phyloP scores from a whole-genome alignment of 176 grass and related monocot genomes.

The Phoenix dactylifera region DNA sequence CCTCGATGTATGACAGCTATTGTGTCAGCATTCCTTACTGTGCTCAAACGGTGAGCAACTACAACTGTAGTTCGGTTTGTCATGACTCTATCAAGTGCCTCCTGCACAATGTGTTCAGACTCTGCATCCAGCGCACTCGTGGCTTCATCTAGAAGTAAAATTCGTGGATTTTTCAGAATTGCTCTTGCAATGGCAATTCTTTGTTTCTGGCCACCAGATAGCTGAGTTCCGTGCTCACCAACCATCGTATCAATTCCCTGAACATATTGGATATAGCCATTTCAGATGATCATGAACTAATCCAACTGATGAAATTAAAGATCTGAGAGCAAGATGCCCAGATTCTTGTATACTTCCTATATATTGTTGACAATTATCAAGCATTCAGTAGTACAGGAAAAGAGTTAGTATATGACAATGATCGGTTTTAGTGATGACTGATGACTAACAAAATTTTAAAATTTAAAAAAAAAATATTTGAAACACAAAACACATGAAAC shows the following conservation, averaged over 20 bases:
- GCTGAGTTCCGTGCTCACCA: conserved; percentile 73
- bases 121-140: conserved; percentile 82
- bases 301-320: too few relatives aligned
- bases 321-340: too few relatives aligned
- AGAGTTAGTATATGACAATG: too few relatives aligned
- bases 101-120: conserved; percentile 79
- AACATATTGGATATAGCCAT: background rate
- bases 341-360: too few relatives aligned
- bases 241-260: conserved; percentile 81
- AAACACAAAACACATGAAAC: conserved; percentile 14
- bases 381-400: too few relatives aligned
- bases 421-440: too few relatives aligned
- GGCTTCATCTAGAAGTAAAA: conserved; percentile 82
- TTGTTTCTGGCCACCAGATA: conserved; percentile 93
- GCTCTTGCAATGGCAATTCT: conserved; percentile 93
- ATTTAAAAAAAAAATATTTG: too few relatives aligned
- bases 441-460: too few relatives aligned
- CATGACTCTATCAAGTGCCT: conserved; percentile 83
- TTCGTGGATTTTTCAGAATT: conserved; percentile 86
- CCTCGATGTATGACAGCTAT: conserved; percentile 81
- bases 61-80: conserved; percentile 71
- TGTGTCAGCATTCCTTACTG: conserved; percentile 68
- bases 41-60: conserved; percentile 82
- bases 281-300: too few relatives aligned
- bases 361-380: too few relatives aligned